phyloP scores from a whole-genome alignment of 768 basidiomycete species.

The Lentinula sp. region DNA sequence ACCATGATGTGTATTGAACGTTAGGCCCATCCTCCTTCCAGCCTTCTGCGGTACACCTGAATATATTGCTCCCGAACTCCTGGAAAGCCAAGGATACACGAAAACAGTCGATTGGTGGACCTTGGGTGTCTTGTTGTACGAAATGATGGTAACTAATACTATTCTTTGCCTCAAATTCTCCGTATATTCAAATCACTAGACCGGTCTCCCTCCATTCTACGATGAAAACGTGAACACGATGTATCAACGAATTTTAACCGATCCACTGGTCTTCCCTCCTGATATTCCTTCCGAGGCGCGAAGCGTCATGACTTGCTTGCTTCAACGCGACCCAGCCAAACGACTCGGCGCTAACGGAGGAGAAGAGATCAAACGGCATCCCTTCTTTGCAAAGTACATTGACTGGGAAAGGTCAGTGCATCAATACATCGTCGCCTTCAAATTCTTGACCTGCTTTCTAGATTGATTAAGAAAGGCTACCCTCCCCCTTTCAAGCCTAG shows the following conservation, averaged over 20 bases:
- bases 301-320: constrained; percentile 80
- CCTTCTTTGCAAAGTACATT: constrained; percentile 92
- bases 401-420: constrained; percentile 74
- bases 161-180: neutral
- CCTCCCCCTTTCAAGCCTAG: constrained; percentile 97
- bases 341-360: constrained; percentile 91
- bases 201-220: constrained; percentile 96
- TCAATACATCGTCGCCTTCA: neutral
- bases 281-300: constrained; percentile 87
- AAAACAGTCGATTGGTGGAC: constrained; percentile 99
- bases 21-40: constrained; percentile 20
- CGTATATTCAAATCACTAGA: constrained; percentile 34
- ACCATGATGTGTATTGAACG: constrained; percentile 3
- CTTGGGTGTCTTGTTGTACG: constrained; percentile 90
- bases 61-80: constrained; percentile 95
- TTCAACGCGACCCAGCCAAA: constrained; percentile 82
- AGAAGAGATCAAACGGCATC: constrained; percentile 92
- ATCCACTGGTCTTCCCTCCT: constrained; percentile 87
- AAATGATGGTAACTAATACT: constrained; percentile 73
- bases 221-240: constrained; percentile 98
- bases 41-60: constrained; percentile 99
- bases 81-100: constrained; percentile 95
- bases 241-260: constrained; percentile 93
- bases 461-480: constrained; percentile 88
- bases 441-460: constrained; percentile 16